phyloP scores from a whole-genome alignment of 495 filamentous ascomycete genomes.

The Margaritispora aquatica region DNA sequence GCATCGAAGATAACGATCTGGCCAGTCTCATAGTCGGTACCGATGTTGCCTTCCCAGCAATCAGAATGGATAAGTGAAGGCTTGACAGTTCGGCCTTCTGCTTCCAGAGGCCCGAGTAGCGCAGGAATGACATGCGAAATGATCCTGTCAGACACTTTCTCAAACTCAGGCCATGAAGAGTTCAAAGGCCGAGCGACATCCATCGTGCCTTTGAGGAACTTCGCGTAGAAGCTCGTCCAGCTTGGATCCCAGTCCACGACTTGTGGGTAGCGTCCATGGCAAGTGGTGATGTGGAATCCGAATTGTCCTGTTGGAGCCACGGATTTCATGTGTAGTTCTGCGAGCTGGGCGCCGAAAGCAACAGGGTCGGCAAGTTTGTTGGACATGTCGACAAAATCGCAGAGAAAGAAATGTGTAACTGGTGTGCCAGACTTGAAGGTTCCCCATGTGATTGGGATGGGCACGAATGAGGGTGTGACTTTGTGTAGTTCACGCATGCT shows the following conservation, averaged over 20 bases:
- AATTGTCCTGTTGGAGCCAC: constrained; percentile 43
- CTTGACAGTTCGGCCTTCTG: constrained; percentile 26
- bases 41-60: constrained; percentile 34
- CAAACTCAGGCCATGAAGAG: constrained; percentile 19
- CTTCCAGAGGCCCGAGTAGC: constrained; percentile 24
- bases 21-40: constrained; percentile 28
- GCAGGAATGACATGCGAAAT: constrained; percentile 24
- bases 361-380: constrained; percentile 31
- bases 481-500: constrained; percentile 13
- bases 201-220: constrained; percentile 16
- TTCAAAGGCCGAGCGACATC: constrained; percentile 19
- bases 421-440: constrained; percentile 8
- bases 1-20: constrained; percentile 40
- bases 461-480: constrained; percentile 15
- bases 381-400: constrained; percentile 17
- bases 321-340: constrained; percentile 35
- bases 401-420: constrained; percentile 20
- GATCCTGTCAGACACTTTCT: constrained; percentile 10
- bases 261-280: constrained; percentile 33
- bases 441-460: constrained; percentile 10
- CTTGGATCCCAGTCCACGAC: constrained; percentile 30
- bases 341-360: constrained; percentile 33
- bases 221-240: constrained; percentile 25
- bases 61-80: constrained; percentile 33
- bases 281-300: constrained; percentile 40